These are phyloP conservation scores for Rubia peregrina DNA, from an alignment of 305 asterid genomes.

Conservation along the genomic window DNA sequence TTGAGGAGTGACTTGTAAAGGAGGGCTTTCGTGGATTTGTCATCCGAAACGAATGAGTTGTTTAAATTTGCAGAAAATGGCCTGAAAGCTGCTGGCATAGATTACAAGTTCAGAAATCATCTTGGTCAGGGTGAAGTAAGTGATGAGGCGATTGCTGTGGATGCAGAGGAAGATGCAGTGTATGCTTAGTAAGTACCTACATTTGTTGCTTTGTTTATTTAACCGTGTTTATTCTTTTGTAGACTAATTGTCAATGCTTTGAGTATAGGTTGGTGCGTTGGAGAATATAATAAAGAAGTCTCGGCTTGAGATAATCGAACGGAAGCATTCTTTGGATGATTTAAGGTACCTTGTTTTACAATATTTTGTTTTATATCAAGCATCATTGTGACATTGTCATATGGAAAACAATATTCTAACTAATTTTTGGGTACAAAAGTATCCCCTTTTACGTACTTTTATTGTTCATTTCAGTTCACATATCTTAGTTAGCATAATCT, in stretches of 20 bases:
- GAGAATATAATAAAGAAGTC: constrained; percentile 91
- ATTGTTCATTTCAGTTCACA: background rate
- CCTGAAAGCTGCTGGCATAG: constrained; percentile 78
- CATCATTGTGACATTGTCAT: background rate
- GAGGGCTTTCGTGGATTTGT: constrained; percentile 66
- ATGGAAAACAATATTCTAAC: background rate
- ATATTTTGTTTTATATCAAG: background rate
- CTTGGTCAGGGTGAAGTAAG: constrained; percentile 25
- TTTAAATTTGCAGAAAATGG: constrained; percentile 93
- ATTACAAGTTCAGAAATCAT: constrained; percentile 57
- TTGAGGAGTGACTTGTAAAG: constrained; percentile 72
- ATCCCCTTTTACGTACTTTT: background rate
- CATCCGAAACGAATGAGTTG: constrained; percentile 71
- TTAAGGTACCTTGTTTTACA: constrained; percentile 49
- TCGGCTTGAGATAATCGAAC: constrained; percentile 92
- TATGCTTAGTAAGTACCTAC: constrained; percentile 62
- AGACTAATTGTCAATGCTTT: constrained; percentile 21
- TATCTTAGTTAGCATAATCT: background rate
- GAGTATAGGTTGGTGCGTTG: constrained; percentile 71
- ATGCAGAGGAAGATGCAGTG: constrained; percentile 68
- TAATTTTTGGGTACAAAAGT: background rate
- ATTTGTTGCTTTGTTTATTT: background rate
- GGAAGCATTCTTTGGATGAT: constrained; percentile 81
- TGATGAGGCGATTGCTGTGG: constrained; percentile 35
- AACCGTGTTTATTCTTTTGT: constrained; percentile 7